A percentile compares a stretch with the other conserved stretches of the same genome.
Evolutionary conservation across 805 yeast species (phyloP).

Genomic region (Kazachstania taianensis): DNA sequence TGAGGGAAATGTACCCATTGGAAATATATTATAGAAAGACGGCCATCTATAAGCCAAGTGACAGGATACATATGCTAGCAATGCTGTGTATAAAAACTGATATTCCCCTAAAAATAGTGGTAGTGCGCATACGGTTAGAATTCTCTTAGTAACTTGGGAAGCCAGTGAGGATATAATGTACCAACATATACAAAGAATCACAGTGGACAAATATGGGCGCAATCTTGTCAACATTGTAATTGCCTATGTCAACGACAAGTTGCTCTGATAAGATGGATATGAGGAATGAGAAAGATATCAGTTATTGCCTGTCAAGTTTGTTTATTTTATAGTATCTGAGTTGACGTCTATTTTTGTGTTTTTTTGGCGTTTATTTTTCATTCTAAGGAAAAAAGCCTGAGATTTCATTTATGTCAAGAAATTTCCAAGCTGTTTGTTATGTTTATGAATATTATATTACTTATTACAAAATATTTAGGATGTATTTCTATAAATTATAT

Average conservation of each 20-base stretch:
- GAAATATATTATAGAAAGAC: constrained; percentile 32
- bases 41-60: constrained; percentile 28
- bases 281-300: no score
- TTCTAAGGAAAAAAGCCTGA: no score
- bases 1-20: constrained; percentile 45
- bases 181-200: constrained; percentile 46
- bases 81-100: constrained; percentile 46
- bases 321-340: not conserved
- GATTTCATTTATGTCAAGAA: no score
- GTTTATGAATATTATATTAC: no score
- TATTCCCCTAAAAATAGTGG: constrained; percentile 58
- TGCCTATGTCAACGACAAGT: no score
- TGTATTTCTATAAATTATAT: no score
- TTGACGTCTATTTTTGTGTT: not conserved
- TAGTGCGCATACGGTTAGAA: constrained; percentile 44
- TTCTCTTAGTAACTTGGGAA: constrained; percentile 51
- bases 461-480: no score
- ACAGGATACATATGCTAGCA: constrained; percentile 34
- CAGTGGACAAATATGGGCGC: constrained; percentile 22
- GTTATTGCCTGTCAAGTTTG: no score
- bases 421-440: no score
- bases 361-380: not conserved
- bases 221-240: constrained; percentile 4
- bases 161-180: constrained; percentile 52
- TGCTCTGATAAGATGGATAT: no score